These are phyloP conservation scores for Melampsora abietis-canadensis DNA, from an alignment of 1,284 basidiomycete species.

Conservation along the genomic window DNA sequence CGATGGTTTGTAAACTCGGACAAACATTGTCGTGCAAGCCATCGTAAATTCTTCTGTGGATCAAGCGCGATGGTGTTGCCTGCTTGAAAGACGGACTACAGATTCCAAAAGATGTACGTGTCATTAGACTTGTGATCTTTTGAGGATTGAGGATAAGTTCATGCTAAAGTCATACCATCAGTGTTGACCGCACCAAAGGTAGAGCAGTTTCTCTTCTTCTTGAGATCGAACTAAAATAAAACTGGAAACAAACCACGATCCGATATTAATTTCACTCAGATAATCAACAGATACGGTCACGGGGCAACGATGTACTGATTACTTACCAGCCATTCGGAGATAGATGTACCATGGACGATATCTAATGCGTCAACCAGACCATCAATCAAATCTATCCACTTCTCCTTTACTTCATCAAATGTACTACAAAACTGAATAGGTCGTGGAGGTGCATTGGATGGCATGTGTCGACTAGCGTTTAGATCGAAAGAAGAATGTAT, in stretches of 20 bases:
- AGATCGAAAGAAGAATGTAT: slow-evolving; percentile 22
- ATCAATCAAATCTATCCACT: slow-evolving; percentile 6
- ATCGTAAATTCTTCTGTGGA: slow-evolving; percentile 9
- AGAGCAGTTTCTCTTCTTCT: slow-evolving; percentile 12
- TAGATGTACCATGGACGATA: background rate
- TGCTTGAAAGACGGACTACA: slow-evolving; percentile 33
- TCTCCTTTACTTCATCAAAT: slow-evolving; percentile 7
- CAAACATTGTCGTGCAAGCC: slow-evolving; percentile 26
- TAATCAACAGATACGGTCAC: background rate
- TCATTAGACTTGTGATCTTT: too few relatives aligned
- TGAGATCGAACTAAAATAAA: slow-evolving; percentile 22
- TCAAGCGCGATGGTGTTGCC: slow-evolving; percentile 23
- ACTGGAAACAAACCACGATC: slow-evolving; percentile 3
- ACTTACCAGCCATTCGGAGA: slow-evolving; percentile 37
- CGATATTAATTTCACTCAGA: background rate
- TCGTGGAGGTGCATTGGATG: slow-evolving; percentile 34
- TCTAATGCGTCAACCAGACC: slow-evolving; percentile 7
- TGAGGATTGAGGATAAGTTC: background rate
- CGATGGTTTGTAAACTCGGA: slow-evolving; percentile 14
- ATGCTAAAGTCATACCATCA: slow-evolving; percentile 17
- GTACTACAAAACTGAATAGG: slow-evolving; percentile 26
- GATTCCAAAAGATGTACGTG: background rate
- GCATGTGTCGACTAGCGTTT: slow-evolving; percentile 11
- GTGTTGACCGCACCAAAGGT: slow-evolving; percentile 28
- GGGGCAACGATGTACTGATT: background rate